Base-by-base conservation (phyloP, 108 stramenopile species). In the Aurantiochytrium sp. region DNA sequence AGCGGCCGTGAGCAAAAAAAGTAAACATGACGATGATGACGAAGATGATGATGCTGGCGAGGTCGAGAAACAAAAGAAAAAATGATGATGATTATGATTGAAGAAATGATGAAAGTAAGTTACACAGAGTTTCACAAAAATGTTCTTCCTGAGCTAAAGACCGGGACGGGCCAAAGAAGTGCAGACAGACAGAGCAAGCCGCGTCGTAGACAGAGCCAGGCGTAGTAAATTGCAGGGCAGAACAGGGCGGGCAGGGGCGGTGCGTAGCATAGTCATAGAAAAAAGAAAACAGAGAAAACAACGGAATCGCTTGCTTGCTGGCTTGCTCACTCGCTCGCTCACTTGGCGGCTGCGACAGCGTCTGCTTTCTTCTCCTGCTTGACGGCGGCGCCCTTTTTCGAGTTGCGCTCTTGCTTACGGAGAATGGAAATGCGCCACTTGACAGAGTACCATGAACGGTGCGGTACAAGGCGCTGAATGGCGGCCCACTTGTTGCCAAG, bases 401-500 rank as follows among this genome's bases (percentile, higher is more conserved):
- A 35, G 35, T 35, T 35, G 35, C 35, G 35, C 35, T 35, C 64
- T 23, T 69, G 64, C 64, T 69, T 69, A 1, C 64, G 64, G 25
- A 69, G 64, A 18, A 69, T 69, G 64, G 64, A 69, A 23, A 69
- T 69, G 42, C 64, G 64, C 76, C 76, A 83, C 76, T 83, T 83
- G 76, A 83, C 51, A 6, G 76, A 53, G 51, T 83, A 83, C 76
- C 76, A 83, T 12, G 49, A 53, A 18, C 76, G 45, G 2, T 83
- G 45, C n/a, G 76, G 76, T 14, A 83, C 49, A 18, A 83, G 76
- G n/a, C 51, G 19, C 51, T 83, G 76, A 4, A 83, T 83, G 51
- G 76, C 51, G 16, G 76, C 76, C 76, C 76, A 83, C 76, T 83
- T 83, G 76, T 83, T 83, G 25, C 76, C 76, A 23, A 53, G 76